A percentile compares a stretch with the other conserved stretches of the same genome.
Conservation (phyloP, 164 flowering plant species). For the Chimonanthus praecox region DNA sequence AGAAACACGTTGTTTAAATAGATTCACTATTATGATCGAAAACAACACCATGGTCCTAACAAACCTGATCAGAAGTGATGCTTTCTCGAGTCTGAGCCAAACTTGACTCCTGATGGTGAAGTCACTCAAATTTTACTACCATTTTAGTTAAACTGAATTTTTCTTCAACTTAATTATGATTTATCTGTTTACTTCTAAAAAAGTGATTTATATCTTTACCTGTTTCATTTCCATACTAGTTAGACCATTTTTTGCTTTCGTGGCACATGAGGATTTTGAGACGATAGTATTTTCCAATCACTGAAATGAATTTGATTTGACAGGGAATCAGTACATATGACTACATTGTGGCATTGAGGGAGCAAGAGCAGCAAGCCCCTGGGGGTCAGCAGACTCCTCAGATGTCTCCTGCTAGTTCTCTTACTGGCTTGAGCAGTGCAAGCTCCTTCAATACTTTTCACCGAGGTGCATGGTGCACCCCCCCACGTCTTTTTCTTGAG, state of each 20-base stretch:
- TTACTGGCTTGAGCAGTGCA: conserved; percentile 94
- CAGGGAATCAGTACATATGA: conserved; percentile 98
- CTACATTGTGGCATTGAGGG: conserved; percentile 93
- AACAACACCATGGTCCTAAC: no score
- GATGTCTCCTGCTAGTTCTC: conserved; percentile 90
- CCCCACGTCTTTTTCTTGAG: conserved; percentile 90
- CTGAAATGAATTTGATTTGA: not conserved
- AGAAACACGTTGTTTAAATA: no score
- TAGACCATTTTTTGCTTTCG: not conserved
- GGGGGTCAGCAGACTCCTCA: conserved; percentile 92
- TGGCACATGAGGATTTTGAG: not conserved
- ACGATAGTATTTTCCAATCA: not conserved
- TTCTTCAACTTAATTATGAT: no score
- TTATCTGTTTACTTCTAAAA: no score
- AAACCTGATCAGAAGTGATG: no score
- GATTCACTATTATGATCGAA: no score
- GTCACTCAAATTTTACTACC: no score
- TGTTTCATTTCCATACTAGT: not conserved
- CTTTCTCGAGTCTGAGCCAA: no score
- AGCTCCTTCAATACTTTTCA: conserved; percentile 86
- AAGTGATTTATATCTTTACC: no score
- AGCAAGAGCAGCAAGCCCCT: conserved; percentile 80
- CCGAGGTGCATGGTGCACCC: conserved; percentile 96
- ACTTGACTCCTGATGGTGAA: no score
- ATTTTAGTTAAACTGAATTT: no score